These are phyloP conservation scores for Mortierella polycephala DNA, from an alignment of 371 early-diverging fungal genomes.

Conservation along the genomic window DNA sequence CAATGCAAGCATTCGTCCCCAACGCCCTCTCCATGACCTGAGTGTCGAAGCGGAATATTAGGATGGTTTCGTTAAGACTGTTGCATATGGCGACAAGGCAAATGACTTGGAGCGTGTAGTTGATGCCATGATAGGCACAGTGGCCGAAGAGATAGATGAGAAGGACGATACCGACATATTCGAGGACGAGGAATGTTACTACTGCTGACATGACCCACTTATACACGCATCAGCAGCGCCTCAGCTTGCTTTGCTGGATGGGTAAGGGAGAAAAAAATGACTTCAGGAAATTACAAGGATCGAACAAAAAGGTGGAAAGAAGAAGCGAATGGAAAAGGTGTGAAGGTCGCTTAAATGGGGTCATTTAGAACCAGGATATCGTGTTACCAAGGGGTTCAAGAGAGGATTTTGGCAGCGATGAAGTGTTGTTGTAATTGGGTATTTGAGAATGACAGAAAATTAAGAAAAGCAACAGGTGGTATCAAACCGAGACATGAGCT, in stretches of 20 bases:
- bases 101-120: conserved; percentile 30
- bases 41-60: conserved; percentile 16
- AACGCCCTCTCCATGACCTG: not conserved
- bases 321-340: no score
- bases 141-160: conserved; percentile 24
- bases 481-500: no score
- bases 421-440: no score
- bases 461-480: no score
- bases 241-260: not conserved
- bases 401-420: no score
- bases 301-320: no score
- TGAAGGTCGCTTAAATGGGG: no score
- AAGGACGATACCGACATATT: conserved; percentile 30
- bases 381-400: no score
- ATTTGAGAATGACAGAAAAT: no score
- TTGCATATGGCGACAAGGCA: conserved; percentile 33
- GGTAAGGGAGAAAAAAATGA: no score
- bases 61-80: conserved; percentile 35
- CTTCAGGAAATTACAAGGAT: no score
- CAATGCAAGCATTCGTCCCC: conserved; percentile 13
- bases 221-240: not conserved
- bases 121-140: conserved; percentile 28
- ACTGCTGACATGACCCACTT: conserved; percentile 2
- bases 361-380: no score
- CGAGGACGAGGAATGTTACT: conserved; percentile 19